Conservation (phyloP, 495 filamentous ascomycete species). For the Penicillium egyptiacum region DNA sequence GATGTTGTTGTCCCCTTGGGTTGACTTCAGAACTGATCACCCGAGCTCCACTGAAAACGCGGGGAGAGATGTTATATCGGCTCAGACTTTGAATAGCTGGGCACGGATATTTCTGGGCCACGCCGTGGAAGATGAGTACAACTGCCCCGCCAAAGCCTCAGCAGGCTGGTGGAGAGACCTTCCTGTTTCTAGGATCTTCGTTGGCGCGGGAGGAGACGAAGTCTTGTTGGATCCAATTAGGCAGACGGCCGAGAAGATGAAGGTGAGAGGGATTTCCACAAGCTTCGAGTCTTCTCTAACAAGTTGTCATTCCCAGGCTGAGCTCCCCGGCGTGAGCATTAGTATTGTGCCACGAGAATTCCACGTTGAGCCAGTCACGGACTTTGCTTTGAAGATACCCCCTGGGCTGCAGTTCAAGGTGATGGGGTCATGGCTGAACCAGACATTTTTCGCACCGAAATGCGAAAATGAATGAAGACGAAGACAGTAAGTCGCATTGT, state of each 20-base stretch:
- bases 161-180: constrained; percentile 6
- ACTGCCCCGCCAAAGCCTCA: neutral
- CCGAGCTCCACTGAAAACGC: constrained; percentile 11
- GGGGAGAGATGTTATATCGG: constrained; percentile 4
- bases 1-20: constrained; percentile 17
- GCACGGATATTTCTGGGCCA: neutral
- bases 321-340: neutral
- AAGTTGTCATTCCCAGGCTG: neutral
- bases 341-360: constrained; percentile 4
- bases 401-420: constrained; percentile 13
- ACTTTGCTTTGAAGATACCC: constrained; percentile 9
- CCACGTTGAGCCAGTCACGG: constrained; percentile 8
- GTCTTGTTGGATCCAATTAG: constrained; percentile 9
- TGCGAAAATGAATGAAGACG: neutral
- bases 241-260: neutral
- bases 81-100: neutral
- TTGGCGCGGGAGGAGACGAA: constrained; percentile 9
- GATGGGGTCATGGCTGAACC: constrained; percentile 12
- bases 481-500: neutral
- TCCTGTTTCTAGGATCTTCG: constrained; percentile 9
- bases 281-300: neutral
- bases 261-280: neutral
- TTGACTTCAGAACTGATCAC: constrained; percentile 8
- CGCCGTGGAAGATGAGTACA: neutral
- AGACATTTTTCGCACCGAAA: neutral